A percentile compares a stretch with the other conserved stretches of the same genome.
These are phyloP conservation scores for Scortechinia acanthostroma DNA, from an alignment of 2,329 filamentous ascomycete genomes.

Conservation along the genomic window DNA sequence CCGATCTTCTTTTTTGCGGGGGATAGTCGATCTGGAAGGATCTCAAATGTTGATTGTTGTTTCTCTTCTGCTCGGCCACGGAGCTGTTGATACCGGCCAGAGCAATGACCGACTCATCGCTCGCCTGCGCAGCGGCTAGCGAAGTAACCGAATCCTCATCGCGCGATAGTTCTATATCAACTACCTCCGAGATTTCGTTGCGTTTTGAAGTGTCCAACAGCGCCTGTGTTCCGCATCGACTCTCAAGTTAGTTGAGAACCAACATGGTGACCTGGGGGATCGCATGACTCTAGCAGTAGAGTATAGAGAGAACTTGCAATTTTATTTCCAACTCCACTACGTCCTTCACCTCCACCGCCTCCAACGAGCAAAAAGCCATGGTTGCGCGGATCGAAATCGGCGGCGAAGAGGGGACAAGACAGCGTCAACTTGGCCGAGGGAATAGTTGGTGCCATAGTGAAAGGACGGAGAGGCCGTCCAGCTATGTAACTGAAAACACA, in stretches of 20 bases:
- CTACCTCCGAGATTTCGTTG: constrained; percentile 6
- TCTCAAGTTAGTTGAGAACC: constrained; percentile 1
- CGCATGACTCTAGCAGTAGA: neutral
- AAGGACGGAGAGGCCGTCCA: no score
- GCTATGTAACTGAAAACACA: no score
- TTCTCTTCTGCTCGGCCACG: constrained; percentile 2
- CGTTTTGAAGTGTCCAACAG: constrained; percentile 16
- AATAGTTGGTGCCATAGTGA: constrained; percentile 12
- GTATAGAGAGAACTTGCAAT: constrained; percentile 47
- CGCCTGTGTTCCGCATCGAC: constrained; percentile 11
- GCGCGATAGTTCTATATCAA: neutral
- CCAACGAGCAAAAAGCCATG: constrained; percentile 71
- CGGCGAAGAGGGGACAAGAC: constrained; percentile 77
- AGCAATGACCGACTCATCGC: neutral
- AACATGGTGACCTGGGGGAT: neutral
- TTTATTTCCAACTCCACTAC: constrained; percentile 78
- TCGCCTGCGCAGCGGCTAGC: neutral
- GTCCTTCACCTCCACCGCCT: constrained; percentile 78
- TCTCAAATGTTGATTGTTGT: constrained; percentile 3
- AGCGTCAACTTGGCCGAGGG: constrained; percentile 57
- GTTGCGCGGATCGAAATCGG: constrained; percentile 81
- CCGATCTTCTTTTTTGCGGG: constrained; percentile 11
- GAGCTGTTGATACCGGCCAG: neutral
- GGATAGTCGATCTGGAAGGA: constrained; percentile 23
- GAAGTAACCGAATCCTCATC: neutral